Evolutionary conservation across 1,139 yeast species (phyloP).

Genomic region (Yamadazyma membranifaciens): DNA sequence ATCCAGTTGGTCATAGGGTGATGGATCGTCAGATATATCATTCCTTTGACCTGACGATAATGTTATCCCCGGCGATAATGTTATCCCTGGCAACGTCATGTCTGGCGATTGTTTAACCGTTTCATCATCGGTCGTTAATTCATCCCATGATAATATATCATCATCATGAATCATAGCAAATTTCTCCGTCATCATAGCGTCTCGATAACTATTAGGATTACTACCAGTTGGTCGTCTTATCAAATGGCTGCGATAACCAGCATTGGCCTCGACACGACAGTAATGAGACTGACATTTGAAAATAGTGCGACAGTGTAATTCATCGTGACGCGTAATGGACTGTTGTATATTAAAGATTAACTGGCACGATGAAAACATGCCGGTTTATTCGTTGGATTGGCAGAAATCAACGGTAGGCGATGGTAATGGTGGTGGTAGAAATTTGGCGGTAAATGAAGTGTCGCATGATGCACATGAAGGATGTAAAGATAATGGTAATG

Average conservation of each 20-base stretch:
- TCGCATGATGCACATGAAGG: too few relatives aligned
- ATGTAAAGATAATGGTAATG: too few relatives aligned
- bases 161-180: slow-evolving; percentile 11
- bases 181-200: slow-evolving; percentile 5
- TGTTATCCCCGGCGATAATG: too few relatives aligned
- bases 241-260: slow-evolving; percentile 3
- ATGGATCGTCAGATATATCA: background rate
- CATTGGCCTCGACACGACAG: background rate
- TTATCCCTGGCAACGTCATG: background rate
- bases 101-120: background rate
- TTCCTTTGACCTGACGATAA: too few relatives aligned
- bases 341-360: slow-evolving; percentile 67
- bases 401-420: slow-evolving; percentile 39
- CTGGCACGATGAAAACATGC: slow-evolving; percentile 81
- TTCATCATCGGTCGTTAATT: slow-evolving; percentile 11
- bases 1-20: background rate
- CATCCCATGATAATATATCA: slow-evolving; percentile 17
- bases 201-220: too few relatives aligned
- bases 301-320: background rate
- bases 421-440: background rate
- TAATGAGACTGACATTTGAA: background rate
- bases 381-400: slow-evolving; percentile 80
- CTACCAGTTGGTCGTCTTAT: background rate
- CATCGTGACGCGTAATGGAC: slow-evolving; percentile 35
- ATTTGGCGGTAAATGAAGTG: background rate